Evolutionary conservation across 2,329 filamentous ascomycete species (phyloP).

Genomic region (Trichoderma endophyticum): DNA sequence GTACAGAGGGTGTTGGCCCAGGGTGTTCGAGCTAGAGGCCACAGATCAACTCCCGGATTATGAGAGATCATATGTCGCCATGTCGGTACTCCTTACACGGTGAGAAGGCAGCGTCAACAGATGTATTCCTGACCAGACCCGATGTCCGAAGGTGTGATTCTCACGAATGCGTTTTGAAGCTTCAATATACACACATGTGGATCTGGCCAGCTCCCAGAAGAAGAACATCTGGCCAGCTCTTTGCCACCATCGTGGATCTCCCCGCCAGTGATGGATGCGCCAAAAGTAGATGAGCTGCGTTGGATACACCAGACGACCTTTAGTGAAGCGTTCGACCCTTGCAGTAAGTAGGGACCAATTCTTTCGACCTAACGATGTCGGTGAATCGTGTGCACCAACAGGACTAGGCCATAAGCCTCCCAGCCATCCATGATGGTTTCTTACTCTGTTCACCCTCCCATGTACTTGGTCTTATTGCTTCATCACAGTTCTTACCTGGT

Average conservation of each 20-base stretch:
- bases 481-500: neutral
- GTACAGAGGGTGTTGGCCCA: neutral
- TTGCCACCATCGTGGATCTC: neutral
- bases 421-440: neutral
- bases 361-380: neutral
- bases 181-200: neutral
- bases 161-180: neutral
- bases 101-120: neutral
- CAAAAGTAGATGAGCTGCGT: neutral
- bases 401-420: neutral
- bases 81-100: neutral
- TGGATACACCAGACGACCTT: neutral
- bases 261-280: neutral
- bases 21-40: neutral
- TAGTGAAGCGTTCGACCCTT: neutral
- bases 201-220: neutral
- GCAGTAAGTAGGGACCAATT: slow-evolving; percentile 2
- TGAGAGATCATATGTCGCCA: neutral
- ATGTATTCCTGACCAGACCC: neutral
- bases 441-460: slow-evolving; percentile 7
- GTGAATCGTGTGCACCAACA: neutral
- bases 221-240: neutral
- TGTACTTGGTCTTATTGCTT: neutral
- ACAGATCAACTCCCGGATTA: neutral
- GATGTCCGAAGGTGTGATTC: neutral